phyloP scores from a whole-genome alignment of 2,329 filamentous ascomycete genomes.

The Teratosphaeria nubilosa region DNA sequence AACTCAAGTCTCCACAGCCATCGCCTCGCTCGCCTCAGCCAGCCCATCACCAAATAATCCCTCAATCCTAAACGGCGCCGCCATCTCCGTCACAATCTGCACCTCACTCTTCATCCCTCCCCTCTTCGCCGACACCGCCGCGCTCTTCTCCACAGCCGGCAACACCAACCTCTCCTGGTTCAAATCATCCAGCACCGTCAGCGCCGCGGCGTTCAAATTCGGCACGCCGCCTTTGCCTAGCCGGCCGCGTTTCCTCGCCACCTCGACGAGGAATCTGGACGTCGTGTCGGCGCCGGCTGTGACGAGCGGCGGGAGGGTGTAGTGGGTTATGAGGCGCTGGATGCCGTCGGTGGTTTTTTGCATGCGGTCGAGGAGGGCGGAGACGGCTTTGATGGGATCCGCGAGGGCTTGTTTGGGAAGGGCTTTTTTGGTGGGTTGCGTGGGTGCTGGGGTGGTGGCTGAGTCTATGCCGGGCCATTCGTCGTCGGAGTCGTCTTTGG shows the following conservation, averaged over 20 bases:
- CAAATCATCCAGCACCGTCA: constrained; percentile 94
- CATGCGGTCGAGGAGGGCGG: constrained; percentile 71
- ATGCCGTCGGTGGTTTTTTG: constrained; percentile 63
- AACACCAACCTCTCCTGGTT: constrained; percentile 70
- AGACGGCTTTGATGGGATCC: constrained; percentile 80
- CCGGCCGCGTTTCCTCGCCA: constrained; percentile 83
- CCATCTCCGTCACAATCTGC: constrained; percentile 85
- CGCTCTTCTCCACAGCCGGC: constrained; percentile 19
- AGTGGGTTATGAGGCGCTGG: constrained; percentile 69
- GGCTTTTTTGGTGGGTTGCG: constrained; percentile 47
- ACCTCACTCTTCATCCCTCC: constrained; percentile 54
- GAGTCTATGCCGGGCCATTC: constrained; percentile 8
- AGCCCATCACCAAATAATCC: constrained; percentile 69
- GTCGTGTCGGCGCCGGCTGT: constrained; percentile 60
- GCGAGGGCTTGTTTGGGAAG: constrained; percentile 89
- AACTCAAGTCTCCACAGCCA: background rate
- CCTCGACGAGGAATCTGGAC: constrained; percentile 87
- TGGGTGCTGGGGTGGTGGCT: constrained; percentile 1
- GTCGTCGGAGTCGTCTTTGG: constrained; percentile 48
- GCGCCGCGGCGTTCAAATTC: constrained; percentile 77
- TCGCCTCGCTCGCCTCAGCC: background rate
- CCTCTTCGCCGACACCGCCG: constrained; percentile 10
- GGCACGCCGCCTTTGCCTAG: constrained; percentile 83
- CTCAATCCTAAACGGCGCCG: constrained; percentile 88
- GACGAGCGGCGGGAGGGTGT: constrained; percentile 73